phyloP scores from a whole-genome alignment of 2,329 filamentous ascomycete species.

The Xylariomycetidae sp. region DNA sequence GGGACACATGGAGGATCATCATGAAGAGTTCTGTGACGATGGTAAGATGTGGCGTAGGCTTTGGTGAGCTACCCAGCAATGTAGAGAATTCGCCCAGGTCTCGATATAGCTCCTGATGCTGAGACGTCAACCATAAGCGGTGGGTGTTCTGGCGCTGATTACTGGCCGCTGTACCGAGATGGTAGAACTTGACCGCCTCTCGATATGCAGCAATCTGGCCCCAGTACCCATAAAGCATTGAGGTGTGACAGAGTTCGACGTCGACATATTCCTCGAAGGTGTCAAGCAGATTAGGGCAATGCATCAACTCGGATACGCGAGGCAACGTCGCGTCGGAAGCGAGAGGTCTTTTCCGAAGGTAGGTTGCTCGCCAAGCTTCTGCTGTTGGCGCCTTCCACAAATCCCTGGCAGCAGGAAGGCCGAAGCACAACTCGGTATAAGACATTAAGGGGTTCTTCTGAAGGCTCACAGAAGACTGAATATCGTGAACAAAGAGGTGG shows the following conservation, averaged over 20 bases:
- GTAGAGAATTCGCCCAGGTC: slow-evolving; percentile 22
- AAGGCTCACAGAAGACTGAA: slow-evolving; percentile 18
- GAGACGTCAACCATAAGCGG: slow-evolving; percentile 24
- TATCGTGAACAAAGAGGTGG: slow-evolving; percentile 21
- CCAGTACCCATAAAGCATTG: slow-evolving; percentile 25
- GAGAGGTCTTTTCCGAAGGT: slow-evolving; percentile 16
- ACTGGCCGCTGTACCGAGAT: slow-evolving; percentile 1
- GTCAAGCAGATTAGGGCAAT: slow-evolving; percentile 15
- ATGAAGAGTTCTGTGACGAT: slow-evolving; percentile 20
- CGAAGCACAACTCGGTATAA: slow-evolving; percentile 20
- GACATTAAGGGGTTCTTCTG: slow-evolving; percentile 19
- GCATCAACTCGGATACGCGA: slow-evolving; percentile 18
- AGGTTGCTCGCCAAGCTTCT: slow-evolving; percentile 19
- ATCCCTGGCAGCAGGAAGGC: slow-evolving; percentile 18
- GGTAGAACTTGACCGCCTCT: slow-evolving; percentile 24
- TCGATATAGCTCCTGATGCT: slow-evolving; percentile 25
- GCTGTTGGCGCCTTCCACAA: slow-evolving; percentile 21
- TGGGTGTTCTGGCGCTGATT: slow-evolving; percentile 12
- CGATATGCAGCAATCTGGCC: slow-evolving; percentile 26
- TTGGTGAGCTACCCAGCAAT: slow-evolving; percentile 9
- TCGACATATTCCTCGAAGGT: slow-evolving; percentile 20
- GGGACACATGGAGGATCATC: slow-evolving; percentile 23
- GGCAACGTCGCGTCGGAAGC: slow-evolving; percentile 12
- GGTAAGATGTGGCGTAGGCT: slow-evolving; percentile 13
- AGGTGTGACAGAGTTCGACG: slow-evolving; percentile 24